Conservation (phyloP, 805 yeast species). For the Candida maesae region DNA sequence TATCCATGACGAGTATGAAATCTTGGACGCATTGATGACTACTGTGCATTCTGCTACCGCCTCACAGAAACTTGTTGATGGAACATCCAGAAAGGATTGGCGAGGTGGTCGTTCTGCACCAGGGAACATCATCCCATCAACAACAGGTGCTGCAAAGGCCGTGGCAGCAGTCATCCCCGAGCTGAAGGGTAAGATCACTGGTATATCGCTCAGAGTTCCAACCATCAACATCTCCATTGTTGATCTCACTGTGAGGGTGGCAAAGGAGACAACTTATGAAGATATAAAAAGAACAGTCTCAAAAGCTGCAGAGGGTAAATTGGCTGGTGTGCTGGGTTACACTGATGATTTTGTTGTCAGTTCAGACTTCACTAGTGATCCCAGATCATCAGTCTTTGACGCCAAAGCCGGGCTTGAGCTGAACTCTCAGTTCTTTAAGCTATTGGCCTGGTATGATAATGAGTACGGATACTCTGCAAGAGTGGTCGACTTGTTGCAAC, state of each 20-base stretch:
- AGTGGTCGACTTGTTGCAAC: slow-evolving; percentile 67
- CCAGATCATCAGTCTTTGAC: slow-evolving; percentile 64
- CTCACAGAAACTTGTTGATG: slow-evolving; percentile 71
- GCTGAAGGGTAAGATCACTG: slow-evolving; percentile 68
- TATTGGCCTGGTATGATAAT: slow-evolving; percentile 72
- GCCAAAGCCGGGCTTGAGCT: slow-evolving; percentile 67
- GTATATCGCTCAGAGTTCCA: slow-evolving; percentile 73
- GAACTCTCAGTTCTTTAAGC: slow-evolving; percentile 67
- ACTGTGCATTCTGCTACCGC: slow-evolving; percentile 71
- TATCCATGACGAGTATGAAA: slow-evolving; percentile 60
- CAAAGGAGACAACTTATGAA: slow-evolving; percentile 55
- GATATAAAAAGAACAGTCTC: slow-evolving; percentile 58
- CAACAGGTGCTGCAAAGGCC: slow-evolving; percentile 77
- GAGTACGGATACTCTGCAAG: slow-evolving; percentile 75
- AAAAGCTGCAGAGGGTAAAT: slow-evolving; percentile 54
- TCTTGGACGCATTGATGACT: slow-evolving; percentile 74
- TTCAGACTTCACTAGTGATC: slow-evolving; percentile 61
- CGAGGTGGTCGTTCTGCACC: slow-evolving; percentile 80
- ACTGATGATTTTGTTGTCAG: slow-evolving; percentile 71
- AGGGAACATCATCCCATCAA: slow-evolving; percentile 71
- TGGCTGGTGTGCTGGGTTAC: slow-evolving; percentile 65
- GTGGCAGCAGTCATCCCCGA: slow-evolving; percentile 72
- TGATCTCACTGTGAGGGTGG: slow-evolving; percentile 64
- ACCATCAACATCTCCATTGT: slow-evolving; percentile 71
- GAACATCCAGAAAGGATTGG: slow-evolving; percentile 78